These are phyloP conservation scores for Neurospora terricola DNA, from an alignment of 495 filamentous ascomycete genomes.

Conservation along the genomic window DNA sequence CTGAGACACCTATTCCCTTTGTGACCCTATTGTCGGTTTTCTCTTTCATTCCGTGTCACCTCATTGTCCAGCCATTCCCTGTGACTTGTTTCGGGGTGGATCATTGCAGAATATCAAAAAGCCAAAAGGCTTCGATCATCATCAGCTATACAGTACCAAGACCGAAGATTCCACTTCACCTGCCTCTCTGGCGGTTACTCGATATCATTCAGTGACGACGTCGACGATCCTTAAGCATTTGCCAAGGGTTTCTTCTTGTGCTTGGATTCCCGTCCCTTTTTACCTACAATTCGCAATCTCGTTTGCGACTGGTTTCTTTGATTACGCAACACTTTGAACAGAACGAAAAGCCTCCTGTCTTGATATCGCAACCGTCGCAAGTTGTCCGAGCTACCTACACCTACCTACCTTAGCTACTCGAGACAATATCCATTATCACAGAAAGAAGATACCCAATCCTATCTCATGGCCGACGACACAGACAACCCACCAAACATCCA, in stretches of 20 bases:
- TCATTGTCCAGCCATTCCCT: not conserved
- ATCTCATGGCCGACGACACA: constrained; percentile 20
- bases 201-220: not conserved
- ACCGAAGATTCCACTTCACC: not conserved
- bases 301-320: not conserved
- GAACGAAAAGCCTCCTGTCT: not conserved
- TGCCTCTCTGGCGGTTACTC: not conserved
- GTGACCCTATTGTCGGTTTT: not conserved
- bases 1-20: not conserved
- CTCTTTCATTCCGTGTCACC: not conserved
- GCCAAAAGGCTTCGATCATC: not conserved
- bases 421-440: not conserved
- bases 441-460: not conserved
- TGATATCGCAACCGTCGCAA: not conserved
- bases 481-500: constrained; percentile 10
- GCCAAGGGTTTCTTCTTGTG: not conserved
- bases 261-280: not conserved
- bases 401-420: not conserved
- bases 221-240: not conserved
- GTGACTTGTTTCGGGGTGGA: not conserved
- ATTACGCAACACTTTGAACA: not conserved
- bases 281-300: not conserved
- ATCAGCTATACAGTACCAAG: not conserved
- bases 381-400: not conserved
- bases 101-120: not conserved